These are phyloP conservation scores for Arabidopsis hybrid DNA, from an alignment of 441 rosid species.

Conservation along the genomic window DNA sequence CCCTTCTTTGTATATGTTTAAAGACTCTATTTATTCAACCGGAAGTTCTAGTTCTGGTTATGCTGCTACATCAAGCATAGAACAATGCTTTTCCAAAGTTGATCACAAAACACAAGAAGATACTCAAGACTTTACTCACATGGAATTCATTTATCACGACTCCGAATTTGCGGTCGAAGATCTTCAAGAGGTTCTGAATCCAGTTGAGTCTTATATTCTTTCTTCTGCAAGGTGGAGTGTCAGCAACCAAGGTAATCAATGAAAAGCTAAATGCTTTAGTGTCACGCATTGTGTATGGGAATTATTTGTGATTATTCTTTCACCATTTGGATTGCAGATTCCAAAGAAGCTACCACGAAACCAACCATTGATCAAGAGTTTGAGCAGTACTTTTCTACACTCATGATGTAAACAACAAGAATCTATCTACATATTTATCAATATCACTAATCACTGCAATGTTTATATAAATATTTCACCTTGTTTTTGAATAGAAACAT, in stretches of 20 bases:
- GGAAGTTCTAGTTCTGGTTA: conserved; percentile 30
- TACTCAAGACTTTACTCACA: conserved; percentile 10
- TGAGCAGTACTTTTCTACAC: conserved; percentile 76
- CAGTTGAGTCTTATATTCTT: conserved; percentile 22
- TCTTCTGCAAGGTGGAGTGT: conserved; percentile 38
- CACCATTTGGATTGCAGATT: conserved; percentile 28
- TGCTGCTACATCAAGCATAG: conserved; percentile 27
- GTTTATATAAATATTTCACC: conserved; percentile 23
- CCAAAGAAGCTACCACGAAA: conserved; percentile 38
- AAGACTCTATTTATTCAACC: conserved; percentile 26
- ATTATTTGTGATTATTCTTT: conserved; percentile 11
- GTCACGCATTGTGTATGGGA: not conserved
- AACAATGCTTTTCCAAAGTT: conserved; percentile 22
- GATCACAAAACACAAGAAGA: conserved; percentile 23
- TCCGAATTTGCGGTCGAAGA: conserved; percentile 29
- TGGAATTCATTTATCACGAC: conserved; percentile 26
- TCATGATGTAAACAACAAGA: conserved; percentile 54
- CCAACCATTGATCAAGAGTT: conserved; percentile 88
- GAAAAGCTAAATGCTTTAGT: not conserved
- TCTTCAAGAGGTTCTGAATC: conserved; percentile 29
- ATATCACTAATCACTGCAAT: conserved; percentile 4
- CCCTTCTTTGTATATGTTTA: conserved; percentile 1
- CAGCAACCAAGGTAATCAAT: conserved; percentile 36
- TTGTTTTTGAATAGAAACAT: not conserved
- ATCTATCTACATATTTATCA: conserved; percentile 13